These are phyloP conservation scores for Neonectria ditissima DNA, from an alignment of 2,329 filamentous ascomycete genomes.

Conservation along the genomic window DNA sequence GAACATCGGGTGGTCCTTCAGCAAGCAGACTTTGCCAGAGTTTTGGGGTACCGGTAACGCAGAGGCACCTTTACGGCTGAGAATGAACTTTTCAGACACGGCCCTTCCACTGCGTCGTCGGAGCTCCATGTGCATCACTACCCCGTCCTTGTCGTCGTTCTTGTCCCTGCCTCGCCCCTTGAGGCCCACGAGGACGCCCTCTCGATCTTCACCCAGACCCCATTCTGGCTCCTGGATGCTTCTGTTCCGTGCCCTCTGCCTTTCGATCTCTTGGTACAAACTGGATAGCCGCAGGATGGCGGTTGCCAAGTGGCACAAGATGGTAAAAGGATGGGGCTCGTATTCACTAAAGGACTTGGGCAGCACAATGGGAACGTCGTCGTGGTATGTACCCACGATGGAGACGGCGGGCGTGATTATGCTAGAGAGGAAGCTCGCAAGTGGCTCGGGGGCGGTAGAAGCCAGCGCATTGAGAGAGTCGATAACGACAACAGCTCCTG, in stretches of 20 bases:
- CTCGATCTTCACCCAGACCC: slow-evolving; percentile 80
- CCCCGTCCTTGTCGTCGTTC: slow-evolving; percentile 52
- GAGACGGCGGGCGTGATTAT: slow-evolving; percentile 75
- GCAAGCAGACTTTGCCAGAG: slow-evolving; percentile 62
- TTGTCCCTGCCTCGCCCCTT: slow-evolving; percentile 61
- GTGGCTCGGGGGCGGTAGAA: slow-evolving; percentile 63
- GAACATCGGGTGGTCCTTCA: slow-evolving; percentile 83
- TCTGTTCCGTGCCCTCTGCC: slow-evolving; percentile 80
- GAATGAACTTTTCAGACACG: slow-evolving; percentile 75
- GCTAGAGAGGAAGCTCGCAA: slow-evolving; percentile 77
- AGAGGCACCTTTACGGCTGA: slow-evolving; percentile 48
- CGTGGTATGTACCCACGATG: slow-evolving; percentile 84
- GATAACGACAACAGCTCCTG: slow-evolving; percentile 81
- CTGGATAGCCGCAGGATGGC: slow-evolving; percentile 81
- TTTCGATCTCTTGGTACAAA: slow-evolving; percentile 78
- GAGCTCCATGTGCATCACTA: slow-evolving; percentile 88
- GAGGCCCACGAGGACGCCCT: slow-evolving; percentile 82
- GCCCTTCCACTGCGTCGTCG: slow-evolving; percentile 84
- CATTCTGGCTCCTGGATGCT: slow-evolving; percentile 81
- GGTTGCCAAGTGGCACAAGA: slow-evolving; percentile 89
- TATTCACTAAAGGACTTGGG: slow-evolving; percentile 62
- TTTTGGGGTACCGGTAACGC: slow-evolving; percentile 26
- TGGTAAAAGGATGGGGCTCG: slow-evolving; percentile 75
- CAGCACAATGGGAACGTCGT: slow-evolving; percentile 75
- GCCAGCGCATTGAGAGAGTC: slow-evolving; percentile 81